Percentiles rank a stretch among this genome's conserved stretches.
These are phyloP conservation scores for Phyllosticta citriasiana DNA, from an alignment of 2,329 filamentous ascomycete species.

Conservation along the genomic window DNA sequence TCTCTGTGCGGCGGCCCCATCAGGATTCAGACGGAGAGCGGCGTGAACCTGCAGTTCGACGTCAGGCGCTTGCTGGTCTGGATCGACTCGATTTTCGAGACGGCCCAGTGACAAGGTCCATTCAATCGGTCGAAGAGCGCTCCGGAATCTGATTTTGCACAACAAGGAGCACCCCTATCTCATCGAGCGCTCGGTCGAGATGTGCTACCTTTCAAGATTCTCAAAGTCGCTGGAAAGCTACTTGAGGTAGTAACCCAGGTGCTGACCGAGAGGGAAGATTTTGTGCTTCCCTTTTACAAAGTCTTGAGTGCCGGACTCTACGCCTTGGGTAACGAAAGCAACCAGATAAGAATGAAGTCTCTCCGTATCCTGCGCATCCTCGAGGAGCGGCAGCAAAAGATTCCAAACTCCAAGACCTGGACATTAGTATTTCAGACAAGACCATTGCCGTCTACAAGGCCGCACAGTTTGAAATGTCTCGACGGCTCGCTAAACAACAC, in stretches of 20 bases:
- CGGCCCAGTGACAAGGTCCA: constrained; percentile 83
- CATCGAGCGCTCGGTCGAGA: constrained; percentile 79
- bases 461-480: constrained; percentile 93
- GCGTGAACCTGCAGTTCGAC: constrained; percentile 82
- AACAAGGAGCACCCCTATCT: constrained; percentile 81
- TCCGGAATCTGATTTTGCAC: constrained; percentile 82
- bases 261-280: constrained; percentile 70
- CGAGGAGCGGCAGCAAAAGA: constrained; percentile 71
- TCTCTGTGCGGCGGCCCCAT: constrained; percentile 77
- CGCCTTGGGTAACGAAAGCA: constrained; percentile 84
- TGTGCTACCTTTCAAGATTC: constrained; percentile 75
- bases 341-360: constrained; percentile 80
- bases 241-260: constrained; percentile 82
- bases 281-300: constrained; percentile 82
- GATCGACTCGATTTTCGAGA: constrained; percentile 92
- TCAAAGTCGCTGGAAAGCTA: constrained; percentile 88
- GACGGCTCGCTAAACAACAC: constrained; percentile 78
- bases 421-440: constrained; percentile 97
- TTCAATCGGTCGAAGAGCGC: constrained; percentile 73
- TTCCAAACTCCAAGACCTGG: constrained; percentile 91
- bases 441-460: constrained; percentile 97
- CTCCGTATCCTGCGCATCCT: constrained; percentile 69
- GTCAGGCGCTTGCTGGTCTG: constrained; percentile 85
- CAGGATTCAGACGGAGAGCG: constrained; percentile 78
- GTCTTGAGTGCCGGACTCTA: constrained; percentile 80